Conservation (phyloP, 179 eudicot species). For the Nepenthes alata region DNA sequence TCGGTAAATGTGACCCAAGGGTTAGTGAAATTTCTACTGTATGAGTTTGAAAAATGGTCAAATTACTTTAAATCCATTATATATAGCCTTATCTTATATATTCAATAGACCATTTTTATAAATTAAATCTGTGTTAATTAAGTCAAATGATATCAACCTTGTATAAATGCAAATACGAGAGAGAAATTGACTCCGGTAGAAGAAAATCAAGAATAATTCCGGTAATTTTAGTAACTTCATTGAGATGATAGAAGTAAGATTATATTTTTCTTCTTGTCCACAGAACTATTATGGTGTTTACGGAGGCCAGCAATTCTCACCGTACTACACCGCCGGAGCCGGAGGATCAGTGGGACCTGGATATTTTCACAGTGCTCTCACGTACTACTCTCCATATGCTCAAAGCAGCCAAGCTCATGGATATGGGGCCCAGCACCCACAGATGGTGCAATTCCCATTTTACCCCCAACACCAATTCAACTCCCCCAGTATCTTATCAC, state of each 20-base stretch:
- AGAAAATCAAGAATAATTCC: too few species aligned
- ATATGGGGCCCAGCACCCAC: conserved; percentile 36
- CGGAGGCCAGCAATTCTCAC: conserved; percentile 33
- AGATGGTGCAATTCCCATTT: conserved; percentile 40
- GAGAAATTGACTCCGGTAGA: too few species aligned
- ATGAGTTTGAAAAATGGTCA: too few species aligned
- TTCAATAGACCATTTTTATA: too few species aligned
- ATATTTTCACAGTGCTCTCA: conserved; percentile 28
- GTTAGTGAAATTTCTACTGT: too few species aligned
- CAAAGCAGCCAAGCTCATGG: conserved; percentile 27
- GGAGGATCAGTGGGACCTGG: conserved; percentile 24
- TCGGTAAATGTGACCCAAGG: too few species aligned
- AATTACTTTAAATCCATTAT: too few species aligned
- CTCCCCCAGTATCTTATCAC: conserved; percentile 33
- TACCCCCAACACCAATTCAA: conserved; percentile 24
- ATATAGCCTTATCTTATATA: neutral
- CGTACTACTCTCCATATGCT: conserved; percentile 33
- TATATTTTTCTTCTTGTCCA: neutral
- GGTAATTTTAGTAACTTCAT: neutral
- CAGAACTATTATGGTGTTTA: conserved; percentile 38
- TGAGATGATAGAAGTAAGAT: neutral
- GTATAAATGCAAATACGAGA: too few species aligned
- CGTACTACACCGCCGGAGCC: conserved; percentile 22
- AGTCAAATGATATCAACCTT: too few species aligned
- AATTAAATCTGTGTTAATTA: too few species aligned